Evolutionary conservation across 192 early-diverging fungal genomes (phyloP).

Genomic region (Lunasporangiospora selenospora): DNA sequence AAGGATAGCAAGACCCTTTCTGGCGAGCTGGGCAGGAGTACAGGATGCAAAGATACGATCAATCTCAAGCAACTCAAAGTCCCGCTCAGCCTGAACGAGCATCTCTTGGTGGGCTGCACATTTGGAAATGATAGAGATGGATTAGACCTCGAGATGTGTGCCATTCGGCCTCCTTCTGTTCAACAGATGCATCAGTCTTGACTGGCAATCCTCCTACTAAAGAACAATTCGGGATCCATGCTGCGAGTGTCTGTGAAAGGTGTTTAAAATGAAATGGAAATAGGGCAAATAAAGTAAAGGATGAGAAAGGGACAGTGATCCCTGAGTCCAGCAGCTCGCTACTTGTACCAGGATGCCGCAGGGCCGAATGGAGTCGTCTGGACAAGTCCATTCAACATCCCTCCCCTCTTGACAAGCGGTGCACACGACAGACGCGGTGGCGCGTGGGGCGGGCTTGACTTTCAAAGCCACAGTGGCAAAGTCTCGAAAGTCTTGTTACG

Average conservation of each 20-base stretch:
- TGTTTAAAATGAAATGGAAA: background rate
- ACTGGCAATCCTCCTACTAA: slow-evolving; percentile 6
- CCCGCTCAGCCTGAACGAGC: slow-evolving; percentile 62
- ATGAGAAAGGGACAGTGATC: too few species aligned
- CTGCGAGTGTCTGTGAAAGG: background rate
- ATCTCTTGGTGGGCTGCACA: slow-evolving; percentile 56
- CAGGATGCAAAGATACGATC: slow-evolving; percentile 50
- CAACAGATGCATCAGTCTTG: background rate
- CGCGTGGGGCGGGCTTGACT: background rate
- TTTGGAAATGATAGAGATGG: background rate
- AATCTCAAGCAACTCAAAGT: slow-evolving; percentile 55
- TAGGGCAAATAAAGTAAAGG: background rate
- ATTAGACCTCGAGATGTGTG: too few species aligned
- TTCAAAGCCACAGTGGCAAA: background rate
- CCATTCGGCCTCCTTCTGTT: background rate
- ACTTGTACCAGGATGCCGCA: slow-evolving; percentile 8
- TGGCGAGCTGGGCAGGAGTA: slow-evolving; percentile 67
- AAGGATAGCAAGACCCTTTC: slow-evolving; percentile 67
- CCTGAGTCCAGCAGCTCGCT: background rate
- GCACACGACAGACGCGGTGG: background rate
- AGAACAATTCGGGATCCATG: slow-evolving; percentile 44
- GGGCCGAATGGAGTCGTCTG: slow-evolving; percentile 10
- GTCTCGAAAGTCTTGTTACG: background rate
- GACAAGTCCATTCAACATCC: too few species aligned
- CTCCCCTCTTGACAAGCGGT: background rate